Base-by-base conservation (phyloP, 106 monocot genomes). In the Posidonia australis region DNA sequence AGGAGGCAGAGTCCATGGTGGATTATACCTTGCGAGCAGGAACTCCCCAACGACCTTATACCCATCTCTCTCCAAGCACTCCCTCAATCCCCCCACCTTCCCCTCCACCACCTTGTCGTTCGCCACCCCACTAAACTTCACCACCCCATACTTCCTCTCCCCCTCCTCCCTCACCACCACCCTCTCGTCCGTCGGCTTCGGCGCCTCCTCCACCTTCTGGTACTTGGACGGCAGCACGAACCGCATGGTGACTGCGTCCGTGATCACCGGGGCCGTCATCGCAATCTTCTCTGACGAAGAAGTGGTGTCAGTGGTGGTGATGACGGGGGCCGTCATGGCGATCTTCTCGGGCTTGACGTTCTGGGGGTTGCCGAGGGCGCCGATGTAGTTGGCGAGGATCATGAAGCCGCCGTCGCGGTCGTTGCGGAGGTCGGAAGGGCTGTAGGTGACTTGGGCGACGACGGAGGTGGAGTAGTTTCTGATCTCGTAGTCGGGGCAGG, bases 311-410 rank as follows among this genome's bases (percentile, higher is more conserved):
- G 13, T 19, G 22, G 20, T 60, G 64, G 86, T 86, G 64, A 86
- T 73, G 49, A 82, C 86, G 0, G 86, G 86, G 3, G 86, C 82
- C 1, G 86, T 86, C 86, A 86, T 86, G 56, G 82, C 71, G 65
- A 81, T 86, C 76, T 79, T 83, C 67, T 90, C 86, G 41, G 85
- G 82, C 22, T 62, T 73, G 69, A 66, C 17, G 74, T 96, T 90
- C 55, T 79, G 82, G 10, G 96, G 84, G 10, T 72, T 11, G 73
- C 96, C 96, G 29, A 96, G 61, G 42, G 80, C 90, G 66, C 96
- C 96, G 74, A 96, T 96, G 80, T 96, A 96, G 66, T 70, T 80
- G 58, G 82, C 96, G 18, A 96, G 84, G 76, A 90, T 75, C 72
- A 66, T 82, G 82, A 96, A 96, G 21, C 96, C 96, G 44, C 78